Evolutionary conservation across 352 stramenopile genomes (phyloP).

Genomic region (Phytophthora tubulina): DNA sequence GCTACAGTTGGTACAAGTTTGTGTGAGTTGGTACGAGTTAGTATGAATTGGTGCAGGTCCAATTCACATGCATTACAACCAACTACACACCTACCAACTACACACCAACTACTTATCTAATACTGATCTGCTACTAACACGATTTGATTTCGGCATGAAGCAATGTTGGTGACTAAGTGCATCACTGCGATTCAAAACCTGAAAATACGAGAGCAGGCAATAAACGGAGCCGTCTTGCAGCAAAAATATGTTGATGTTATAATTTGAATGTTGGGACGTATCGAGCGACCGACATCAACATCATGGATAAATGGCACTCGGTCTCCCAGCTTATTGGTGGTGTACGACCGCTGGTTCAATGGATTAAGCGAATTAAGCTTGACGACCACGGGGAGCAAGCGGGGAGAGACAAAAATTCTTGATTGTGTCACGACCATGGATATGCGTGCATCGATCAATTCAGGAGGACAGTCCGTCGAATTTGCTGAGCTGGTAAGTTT

Average conservation of each 20-base stretch:
- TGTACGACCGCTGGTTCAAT: neutral
- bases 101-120: constrained; percentile 2
- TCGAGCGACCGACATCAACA: neutral
- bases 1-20: neutral
- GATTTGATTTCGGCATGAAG: neutral
- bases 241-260: neutral
- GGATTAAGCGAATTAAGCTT: neutral
- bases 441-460: constrained; percentile 6
- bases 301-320: neutral
- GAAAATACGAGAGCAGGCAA: neutral
- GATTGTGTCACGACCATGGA: neutral
- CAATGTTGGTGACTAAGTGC: constrained; percentile 2
- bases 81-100: constrained; percentile 1
- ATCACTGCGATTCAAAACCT: constrained; percentile 1
- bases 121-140: neutral
- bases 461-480: neutral
- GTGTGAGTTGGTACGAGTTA: neutral
- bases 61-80: neutral
- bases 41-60: too few species aligned
- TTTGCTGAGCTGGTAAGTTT: constrained; percentile 1
- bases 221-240: neutral
- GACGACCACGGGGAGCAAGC: neutral
- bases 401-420: neutral
- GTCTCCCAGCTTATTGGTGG: neutral
- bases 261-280: neutral